Percentiles rank a stretch among this genome's conserved stretches.
These are phyloP conservation scores for Endoconidiophora laricicola DNA, from an alignment of 2,329 filamentous ascomycete species.

Conservation along the genomic window DNA sequence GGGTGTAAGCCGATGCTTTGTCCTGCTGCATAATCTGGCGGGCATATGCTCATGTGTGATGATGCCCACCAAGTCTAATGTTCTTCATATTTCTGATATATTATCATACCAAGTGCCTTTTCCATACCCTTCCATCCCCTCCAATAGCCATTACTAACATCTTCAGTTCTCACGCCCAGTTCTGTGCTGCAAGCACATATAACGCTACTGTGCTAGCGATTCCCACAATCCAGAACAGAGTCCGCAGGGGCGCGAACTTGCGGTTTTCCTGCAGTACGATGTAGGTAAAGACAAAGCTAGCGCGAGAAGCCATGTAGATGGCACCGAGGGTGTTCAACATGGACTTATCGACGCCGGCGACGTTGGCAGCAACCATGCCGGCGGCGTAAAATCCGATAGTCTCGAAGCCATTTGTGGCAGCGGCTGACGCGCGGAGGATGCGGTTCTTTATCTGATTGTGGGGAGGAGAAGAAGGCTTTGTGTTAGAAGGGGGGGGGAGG, in stretches of 20 bases:
- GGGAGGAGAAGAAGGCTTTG: not conserved
- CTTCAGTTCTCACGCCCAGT: constrained; percentile 12
- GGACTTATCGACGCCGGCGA: constrained; percentile 22
- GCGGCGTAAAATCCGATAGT: constrained; percentile 27
- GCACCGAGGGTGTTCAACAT: constrained; percentile 25
- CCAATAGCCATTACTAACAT: not conserved
- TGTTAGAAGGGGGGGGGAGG: not conserved
- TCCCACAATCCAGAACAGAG: constrained; percentile 23
- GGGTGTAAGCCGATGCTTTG: too few species aligned
- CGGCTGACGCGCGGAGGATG: constrained; percentile 35
- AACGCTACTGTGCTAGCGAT: constrained; percentile 21
- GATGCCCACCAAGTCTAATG: not conserved
- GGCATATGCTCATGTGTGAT: not conserved
- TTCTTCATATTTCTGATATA: not conserved
- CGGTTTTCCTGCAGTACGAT: constrained; percentile 27
- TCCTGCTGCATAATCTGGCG: too few species aligned
- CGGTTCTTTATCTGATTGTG: constrained; percentile 32
- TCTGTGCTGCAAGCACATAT: constrained; percentile 26
- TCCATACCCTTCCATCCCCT: not conserved
- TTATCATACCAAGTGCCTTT: not conserved
- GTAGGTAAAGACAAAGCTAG: constrained; percentile 27
- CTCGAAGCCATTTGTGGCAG: constrained; percentile 28
- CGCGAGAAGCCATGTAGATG: constrained; percentile 25
- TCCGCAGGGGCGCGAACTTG: constrained; percentile 22
- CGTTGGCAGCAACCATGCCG: constrained; percentile 29